A percentile compares a stretch with the other conserved stretches of the same genome.
Conservation (phyloP, 2,329 filamentous ascomycete species). For the Plectosphaerella plurivora region DNA sequence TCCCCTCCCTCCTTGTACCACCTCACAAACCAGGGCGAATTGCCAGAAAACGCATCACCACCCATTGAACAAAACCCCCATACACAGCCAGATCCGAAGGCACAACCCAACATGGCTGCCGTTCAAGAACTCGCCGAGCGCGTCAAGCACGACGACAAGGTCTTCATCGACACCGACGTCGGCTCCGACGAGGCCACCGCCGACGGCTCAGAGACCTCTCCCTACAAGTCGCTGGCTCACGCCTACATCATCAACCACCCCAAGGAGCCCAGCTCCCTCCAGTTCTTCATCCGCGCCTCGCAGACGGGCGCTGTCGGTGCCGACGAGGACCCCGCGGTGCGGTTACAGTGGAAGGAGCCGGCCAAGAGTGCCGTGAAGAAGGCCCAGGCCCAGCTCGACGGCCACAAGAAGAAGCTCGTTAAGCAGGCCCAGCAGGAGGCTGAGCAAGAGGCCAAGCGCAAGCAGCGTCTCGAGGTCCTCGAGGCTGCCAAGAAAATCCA, state of each 20-base stretch:
- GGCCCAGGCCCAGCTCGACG: conserved; percentile 67
- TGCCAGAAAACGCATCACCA: too few relatives aligned
- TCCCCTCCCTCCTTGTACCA: not conserved
- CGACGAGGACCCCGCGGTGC: conserved; percentile 59
- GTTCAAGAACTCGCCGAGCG: conserved; percentile 47
- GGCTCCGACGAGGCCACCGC: conserved; percentile 67
- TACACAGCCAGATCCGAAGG: not conserved
- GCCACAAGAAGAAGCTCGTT: conserved; percentile 77
- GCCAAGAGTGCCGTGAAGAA: conserved; percentile 86
- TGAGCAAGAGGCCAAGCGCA: conserved; percentile 67
- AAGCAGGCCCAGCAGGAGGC: conserved; percentile 72
- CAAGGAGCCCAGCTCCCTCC: conserved; percentile 38
- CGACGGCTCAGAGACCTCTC: conserved; percentile 65
- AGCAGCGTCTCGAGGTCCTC: conserved; percentile 56
- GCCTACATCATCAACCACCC: conserved; percentile 70
- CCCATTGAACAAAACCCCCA: too few relatives aligned
- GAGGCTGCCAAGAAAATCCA: conserved; percentile 76
- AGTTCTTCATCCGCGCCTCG: conserved; percentile 67
- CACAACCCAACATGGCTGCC: conserved; percentile 30
- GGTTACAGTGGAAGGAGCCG: conserved; percentile 72
- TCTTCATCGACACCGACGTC: conserved; percentile 78
- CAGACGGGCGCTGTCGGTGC: conserved; percentile 55
- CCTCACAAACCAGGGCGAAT: too few relatives aligned
- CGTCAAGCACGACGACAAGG: conserved; percentile 39
- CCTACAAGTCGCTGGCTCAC: conserved; percentile 76